Base-by-base conservation (phyloP, 768 basidiomycete species). In the Termitomyces sp. region DNA sequence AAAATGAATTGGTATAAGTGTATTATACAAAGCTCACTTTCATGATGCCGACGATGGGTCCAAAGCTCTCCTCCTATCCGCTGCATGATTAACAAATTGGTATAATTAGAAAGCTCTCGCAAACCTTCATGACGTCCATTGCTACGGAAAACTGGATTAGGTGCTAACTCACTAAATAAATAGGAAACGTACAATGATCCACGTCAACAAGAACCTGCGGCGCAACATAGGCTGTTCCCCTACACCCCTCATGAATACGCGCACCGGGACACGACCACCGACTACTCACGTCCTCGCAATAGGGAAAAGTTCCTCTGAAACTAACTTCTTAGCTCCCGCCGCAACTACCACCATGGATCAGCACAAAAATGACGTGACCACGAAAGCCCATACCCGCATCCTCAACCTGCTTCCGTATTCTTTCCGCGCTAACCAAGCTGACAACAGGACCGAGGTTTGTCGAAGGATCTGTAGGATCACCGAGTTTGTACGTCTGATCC, bases 361-460 rank as follows among this genome's bases (percentile, higher is more conserved):
- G 41, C 5, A 22, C 14, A 46, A 2, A 34, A 44, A 31, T 7
- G n/a, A 34, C 24, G n/a, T 16, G 16, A 18, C 18, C 20, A 41
- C 13, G 47, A 39, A 26, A 6, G 67, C 80, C 64, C 34, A 6
- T 56, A 91, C 93, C 73, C 4, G 96, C 97, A 69, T 93, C 92
- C 1, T 79, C 73, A 46, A 98, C 79, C 67, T 99, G 96, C 66
- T 89, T 91, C 34, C 89, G 79, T 58, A 98, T 97, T 58, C 83
- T 79, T 56, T 85, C 79, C 0, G 97, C 96, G 61, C 90, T 92
- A 2, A 88, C 87, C 7, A 94, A 69, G 60, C 90, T 94, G 62
- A 98, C 86, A 12, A 99, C 97, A 1, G 97, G 97, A 0, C 97
- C 97, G 14, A 99, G 79, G 44, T 87, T 93, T 0, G 87, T 92